Evolutionary conservation across 225 moss, liverwort and hornwort species (phyloP).

Genomic region (Pleurozium schreberi): DNA sequence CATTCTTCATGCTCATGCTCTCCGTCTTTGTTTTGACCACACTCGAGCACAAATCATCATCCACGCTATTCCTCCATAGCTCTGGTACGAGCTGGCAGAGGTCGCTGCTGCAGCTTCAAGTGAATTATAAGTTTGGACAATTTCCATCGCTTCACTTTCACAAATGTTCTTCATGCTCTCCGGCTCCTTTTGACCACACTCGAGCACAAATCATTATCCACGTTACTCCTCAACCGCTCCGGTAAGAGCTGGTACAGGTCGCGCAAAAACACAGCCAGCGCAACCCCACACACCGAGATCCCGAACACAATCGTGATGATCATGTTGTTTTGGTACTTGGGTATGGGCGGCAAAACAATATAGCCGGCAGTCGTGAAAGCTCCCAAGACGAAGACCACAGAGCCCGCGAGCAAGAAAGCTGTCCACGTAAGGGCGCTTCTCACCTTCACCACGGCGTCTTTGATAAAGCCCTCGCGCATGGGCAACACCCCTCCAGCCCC

Average conservation of each 20-base stretch:
- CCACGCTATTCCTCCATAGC: conserved; percentile 1
- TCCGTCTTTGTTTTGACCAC: neutral
- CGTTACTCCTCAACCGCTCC: conserved; percentile 11
- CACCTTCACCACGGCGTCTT: conserved; percentile 34
- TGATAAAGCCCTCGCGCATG: conserved; percentile 33
- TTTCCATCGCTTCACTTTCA: neutral
- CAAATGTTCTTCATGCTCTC: neutral
- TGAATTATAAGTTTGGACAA: neutral
- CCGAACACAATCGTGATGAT: conserved; percentile 19
- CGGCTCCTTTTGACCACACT: neutral
- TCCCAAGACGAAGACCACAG: conserved; percentile 29
- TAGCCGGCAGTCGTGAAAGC: conserved; percentile 38
- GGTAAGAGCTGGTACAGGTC: conserved; percentile 36
- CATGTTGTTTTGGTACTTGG: conserved; percentile 16
- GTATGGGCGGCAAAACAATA: conserved; percentile 27
- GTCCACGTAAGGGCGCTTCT: conserved; percentile 27
- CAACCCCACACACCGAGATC: conserved; percentile 15
- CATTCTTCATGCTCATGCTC: neutral
- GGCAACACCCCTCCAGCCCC: conserved; percentile 41
- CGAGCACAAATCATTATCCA: neutral
- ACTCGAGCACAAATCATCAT: neutral
- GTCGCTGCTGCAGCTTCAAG: neutral
- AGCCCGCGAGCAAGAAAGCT: conserved; percentile 27
- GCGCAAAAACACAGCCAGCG: conserved; percentile 14
- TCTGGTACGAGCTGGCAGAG: conserved; percentile 35